These are phyloP conservation scores for Hysterium pulicare DNA, from an alignment of 2,329 filamentous ascomycete genomes.

Conservation along the genomic window DNA sequence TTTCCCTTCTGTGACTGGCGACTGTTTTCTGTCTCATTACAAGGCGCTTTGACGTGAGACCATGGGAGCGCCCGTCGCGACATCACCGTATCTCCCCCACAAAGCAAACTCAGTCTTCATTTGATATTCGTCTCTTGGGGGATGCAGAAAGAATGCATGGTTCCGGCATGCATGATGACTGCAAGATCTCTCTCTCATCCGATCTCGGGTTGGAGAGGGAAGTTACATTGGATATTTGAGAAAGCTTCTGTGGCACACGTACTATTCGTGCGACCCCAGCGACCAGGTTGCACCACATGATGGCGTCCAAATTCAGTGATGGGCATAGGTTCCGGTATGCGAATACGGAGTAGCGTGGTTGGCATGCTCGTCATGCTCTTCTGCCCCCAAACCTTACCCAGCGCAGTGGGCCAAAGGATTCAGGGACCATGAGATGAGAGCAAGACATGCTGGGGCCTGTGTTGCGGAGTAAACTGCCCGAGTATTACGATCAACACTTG, in stretches of 20 bases:
- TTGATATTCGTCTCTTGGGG: too few species aligned
- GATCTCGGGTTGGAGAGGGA: conserved; percentile 8
- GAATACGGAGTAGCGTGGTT: not conserved
- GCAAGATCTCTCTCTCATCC: too few species aligned
- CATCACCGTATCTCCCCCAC: too few species aligned
- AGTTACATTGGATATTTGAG: conserved; percentile 21
- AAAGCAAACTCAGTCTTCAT: too few species aligned
- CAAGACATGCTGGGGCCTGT: too few species aligned
- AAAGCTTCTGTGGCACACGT: conserved; percentile 18
- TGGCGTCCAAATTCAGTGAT: conserved; percentile 6
- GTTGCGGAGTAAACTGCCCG: conserved; percentile 20
- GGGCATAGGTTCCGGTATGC: not conserved
- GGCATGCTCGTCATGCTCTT: conserved; percentile 17
- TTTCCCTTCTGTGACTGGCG: too few species aligned
- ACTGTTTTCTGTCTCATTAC: too few species aligned
- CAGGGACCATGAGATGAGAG: conserved; percentile 25
- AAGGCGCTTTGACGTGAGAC: too few species aligned
- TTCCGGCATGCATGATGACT: conserved; percentile 8
- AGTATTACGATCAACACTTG: conserved; percentile 21
- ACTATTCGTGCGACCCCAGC: conserved; percentile 20
- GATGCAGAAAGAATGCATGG: too few species aligned
- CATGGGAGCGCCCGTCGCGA: too few species aligned
- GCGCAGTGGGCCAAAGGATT: conserved; percentile 25
- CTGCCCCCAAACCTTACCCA: conserved; percentile 32
- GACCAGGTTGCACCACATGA: conserved; percentile 21